Evolutionary conservation across 1,284 basidiomycete species (phyloP).

Genomic region (Leccinum huronense): DNA sequence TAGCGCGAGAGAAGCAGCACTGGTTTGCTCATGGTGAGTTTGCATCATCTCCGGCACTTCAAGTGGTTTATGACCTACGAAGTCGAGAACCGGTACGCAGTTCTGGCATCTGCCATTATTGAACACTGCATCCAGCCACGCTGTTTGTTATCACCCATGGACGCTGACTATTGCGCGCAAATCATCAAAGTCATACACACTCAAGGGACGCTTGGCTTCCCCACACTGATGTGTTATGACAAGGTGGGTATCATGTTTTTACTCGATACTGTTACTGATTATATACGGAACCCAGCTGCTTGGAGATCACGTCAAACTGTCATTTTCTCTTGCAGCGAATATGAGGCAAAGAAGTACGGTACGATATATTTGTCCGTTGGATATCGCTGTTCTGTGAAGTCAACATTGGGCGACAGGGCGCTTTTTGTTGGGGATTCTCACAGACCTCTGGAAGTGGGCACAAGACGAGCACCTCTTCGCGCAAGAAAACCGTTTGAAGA

Average conservation of each 20-base stretch:
- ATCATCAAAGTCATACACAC: slow-evolving; percentile 88
- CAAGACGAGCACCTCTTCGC: slow-evolving; percentile 63
- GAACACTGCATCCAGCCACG: slow-evolving; percentile 94
- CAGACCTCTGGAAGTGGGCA: slow-evolving; percentile 78
- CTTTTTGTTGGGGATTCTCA: slow-evolving; percentile 78
- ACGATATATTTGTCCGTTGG: slow-evolving; percentile 19
- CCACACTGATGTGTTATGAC: slow-evolving; percentile 84
- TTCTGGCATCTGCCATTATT: slow-evolving; percentile 64
- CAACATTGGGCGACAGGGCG: slow-evolving; percentile 52
- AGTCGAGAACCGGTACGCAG: slow-evolving; percentile 49
- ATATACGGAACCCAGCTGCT: slow-evolving; percentile 55
- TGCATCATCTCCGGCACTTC: not conserved
- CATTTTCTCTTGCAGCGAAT: slow-evolving; percentile 92
- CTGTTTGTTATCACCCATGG: slow-evolving; percentile 89
- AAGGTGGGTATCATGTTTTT: slow-evolving; percentile 49
- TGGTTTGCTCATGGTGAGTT: slow-evolving; percentile 82
- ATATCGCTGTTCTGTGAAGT: not conserved
- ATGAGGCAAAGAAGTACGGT: slow-evolving; percentile 96
- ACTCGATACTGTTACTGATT: slow-evolving; percentile 12
- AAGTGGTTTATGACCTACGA: slow-evolving; percentile 13
- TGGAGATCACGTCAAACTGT: slow-evolving; percentile 78
- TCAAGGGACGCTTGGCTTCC: slow-evolving; percentile 84
- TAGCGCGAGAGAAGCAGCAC: slow-evolving; percentile 77
- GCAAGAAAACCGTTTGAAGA: slow-evolving; percentile 66
- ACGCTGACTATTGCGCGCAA: slow-evolving; percentile 92